Percentiles rank a stretch among this genome's conserved stretches.
phyloP scores from a whole-genome alignment of 495 filamentous ascomycete species.

The Lophiostoma macrostomum region DNA sequence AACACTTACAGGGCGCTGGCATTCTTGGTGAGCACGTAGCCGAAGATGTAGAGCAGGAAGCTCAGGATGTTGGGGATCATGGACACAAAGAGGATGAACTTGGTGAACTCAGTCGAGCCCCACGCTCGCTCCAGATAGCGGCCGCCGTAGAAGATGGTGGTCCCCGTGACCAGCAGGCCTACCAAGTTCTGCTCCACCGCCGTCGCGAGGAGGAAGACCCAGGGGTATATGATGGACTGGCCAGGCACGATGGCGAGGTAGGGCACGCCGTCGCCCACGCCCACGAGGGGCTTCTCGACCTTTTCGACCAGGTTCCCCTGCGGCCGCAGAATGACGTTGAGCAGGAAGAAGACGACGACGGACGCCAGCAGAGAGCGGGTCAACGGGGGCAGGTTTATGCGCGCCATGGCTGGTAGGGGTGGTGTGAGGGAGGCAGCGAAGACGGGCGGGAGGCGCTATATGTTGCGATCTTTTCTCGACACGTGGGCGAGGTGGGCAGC shows the following conservation, averaged over 20 bases:
- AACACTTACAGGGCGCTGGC: slow-evolving; percentile 65
- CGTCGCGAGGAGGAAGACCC: slow-evolving; percentile 83
- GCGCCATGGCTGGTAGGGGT: slow-evolving; percentile 55
- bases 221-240: slow-evolving; percentile 79
- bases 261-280: slow-evolving; percentile 60
- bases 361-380: slow-evolving; percentile 76
- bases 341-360: slow-evolving; percentile 70
- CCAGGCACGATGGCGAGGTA: slow-evolving; percentile 86
- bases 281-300: slow-evolving; percentile 31
- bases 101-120: slow-evolving; percentile 88
- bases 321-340: slow-evolving; percentile 71
- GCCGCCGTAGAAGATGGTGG: slow-evolving; percentile 88
- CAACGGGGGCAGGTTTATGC: slow-evolving; percentile 88
- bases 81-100: slow-evolving; percentile 76
- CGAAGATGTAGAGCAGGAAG: slow-evolving; percentile 67
- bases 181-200: slow-evolving; percentile 93
- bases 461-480: not conserved
- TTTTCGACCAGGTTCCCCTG: slow-evolving; percentile 47
- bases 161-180: slow-evolving; percentile 72
- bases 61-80: slow-evolving; percentile 76
- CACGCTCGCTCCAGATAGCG: slow-evolving; percentile 95
- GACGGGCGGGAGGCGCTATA: not conserved
- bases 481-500: too few relatives aligned
- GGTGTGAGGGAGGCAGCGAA: not conserved
- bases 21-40: slow-evolving; percentile 67